Percentiles rank a stretch among this genome's conserved stretches.
Conservation (phyloP, 2,329 filamentous ascomycete genomes). For the Coniochaeta sp. region DNA sequence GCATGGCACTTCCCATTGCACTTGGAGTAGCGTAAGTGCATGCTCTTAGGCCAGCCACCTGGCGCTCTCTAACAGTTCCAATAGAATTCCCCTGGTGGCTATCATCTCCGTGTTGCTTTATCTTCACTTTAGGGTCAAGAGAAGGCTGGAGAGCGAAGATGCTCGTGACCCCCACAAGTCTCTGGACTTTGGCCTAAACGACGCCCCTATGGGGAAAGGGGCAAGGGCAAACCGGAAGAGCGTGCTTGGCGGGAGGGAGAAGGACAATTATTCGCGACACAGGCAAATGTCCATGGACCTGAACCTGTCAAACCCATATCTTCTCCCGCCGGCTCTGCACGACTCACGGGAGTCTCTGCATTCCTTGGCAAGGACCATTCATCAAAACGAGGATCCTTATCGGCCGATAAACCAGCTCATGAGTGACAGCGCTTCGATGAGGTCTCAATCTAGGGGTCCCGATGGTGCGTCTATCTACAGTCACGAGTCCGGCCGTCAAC, state of each 20-base stretch:
- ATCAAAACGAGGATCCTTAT: slow-evolving; percentile 78
- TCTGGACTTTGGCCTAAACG: slow-evolving; percentile 80
- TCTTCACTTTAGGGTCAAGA: slow-evolving; percentile 72
- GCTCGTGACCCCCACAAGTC: slow-evolving; percentile 80
- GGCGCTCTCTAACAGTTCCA: slow-evolving; percentile 10
- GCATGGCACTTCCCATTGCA: slow-evolving; percentile 59
- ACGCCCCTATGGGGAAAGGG: slow-evolving; percentile 23
- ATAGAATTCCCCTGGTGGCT: slow-evolving; percentile 67
- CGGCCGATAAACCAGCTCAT: slow-evolving; percentile 54
- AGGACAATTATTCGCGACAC: slow-evolving; percentile 35
- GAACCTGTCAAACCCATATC: slow-evolving; percentile 76
- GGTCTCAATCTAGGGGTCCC: slow-evolving; percentile 36
- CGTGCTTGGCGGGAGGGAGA: slow-evolving; percentile 47
- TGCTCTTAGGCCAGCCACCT: background rate
- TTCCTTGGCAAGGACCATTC: slow-evolving; percentile 71
- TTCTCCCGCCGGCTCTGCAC: slow-evolving; percentile 78
- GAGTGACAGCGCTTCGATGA: slow-evolving; percentile 49
- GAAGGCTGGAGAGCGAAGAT: slow-evolving; percentile 70
- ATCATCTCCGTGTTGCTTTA: slow-evolving; percentile 63
- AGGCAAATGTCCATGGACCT: slow-evolving; percentile 61
- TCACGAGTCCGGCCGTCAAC: background rate
- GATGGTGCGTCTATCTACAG: slow-evolving; percentile 37
- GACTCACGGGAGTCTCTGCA: slow-evolving; percentile 79
- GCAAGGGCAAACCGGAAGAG: slow-evolving; percentile 37
- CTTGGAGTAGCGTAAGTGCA: slow-evolving; percentile 62